Evolutionary conservation across 2,329 filamentous ascomycete species (phyloP).

Genomic region (Penicillium sp.): DNA sequence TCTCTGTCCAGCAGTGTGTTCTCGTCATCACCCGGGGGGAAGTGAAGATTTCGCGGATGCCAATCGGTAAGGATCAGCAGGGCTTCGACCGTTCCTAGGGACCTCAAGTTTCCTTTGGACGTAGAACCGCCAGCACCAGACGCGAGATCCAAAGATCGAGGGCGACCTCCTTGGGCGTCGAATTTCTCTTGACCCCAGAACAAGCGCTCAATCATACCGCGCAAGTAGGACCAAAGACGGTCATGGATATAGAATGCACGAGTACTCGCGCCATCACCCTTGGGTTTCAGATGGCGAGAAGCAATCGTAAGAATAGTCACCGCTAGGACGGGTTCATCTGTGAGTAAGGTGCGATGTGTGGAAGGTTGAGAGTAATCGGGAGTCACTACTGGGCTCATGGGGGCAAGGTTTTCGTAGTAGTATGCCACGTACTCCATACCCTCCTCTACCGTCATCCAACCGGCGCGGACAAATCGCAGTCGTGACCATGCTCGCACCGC

Average conservation of each 20-base stretch:
- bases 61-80: conserved; percentile 93
- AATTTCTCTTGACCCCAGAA: conserved; percentile 97
- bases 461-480: conserved; percentile 92
- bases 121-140: conserved; percentile 53
- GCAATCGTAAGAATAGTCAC: conserved; percentile 90
- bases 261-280: conserved; percentile 77
- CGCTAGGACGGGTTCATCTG: conserved; percentile 88
- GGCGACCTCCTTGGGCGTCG: conserved; percentile 72
- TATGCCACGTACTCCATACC: conserved; percentile 94
- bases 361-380: conserved; percentile 84
- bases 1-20: conserved; percentile 68
- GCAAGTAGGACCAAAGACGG: conserved; percentile 90
- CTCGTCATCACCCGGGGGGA: conserved; percentile 72
- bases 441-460: conserved; percentile 93
- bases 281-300: conserved; percentile 79
- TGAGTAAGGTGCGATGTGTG: conserved; percentile 76
- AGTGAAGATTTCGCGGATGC: conserved; percentile 93
- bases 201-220: conserved; percentile 91
- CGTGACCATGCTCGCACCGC: conserved; percentile 86
- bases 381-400: conserved; percentile 89
- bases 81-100: conserved; percentile 90
- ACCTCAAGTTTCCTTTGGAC: conserved; percentile 76
- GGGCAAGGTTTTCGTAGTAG: conserved; percentile 89
- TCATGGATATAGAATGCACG: conserved; percentile 91
- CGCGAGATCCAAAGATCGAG: conserved; percentile 68